These are phyloP conservation scores for Mycena belliarum DNA, from an alignment of 768 basidiomycete genomes.

Conservation along the genomic window DNA sequence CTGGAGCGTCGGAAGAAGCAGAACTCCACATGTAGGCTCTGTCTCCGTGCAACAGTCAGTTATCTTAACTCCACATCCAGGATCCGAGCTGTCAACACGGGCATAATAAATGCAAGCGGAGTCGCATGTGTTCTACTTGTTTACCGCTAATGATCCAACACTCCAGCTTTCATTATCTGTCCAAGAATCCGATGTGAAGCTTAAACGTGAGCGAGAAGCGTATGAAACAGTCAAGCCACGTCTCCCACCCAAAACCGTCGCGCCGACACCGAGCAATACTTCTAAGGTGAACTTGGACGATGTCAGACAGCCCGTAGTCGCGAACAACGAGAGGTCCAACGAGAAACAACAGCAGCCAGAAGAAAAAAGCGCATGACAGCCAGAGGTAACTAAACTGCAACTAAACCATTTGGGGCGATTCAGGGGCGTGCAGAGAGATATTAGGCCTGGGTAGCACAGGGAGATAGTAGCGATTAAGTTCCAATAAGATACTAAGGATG, in stretches of 20 bases:
- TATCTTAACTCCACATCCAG: not conserved
- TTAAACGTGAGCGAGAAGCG: constrained; percentile 36
- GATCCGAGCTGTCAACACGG: constrained; percentile 80
- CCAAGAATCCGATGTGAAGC: constrained; percentile 77
- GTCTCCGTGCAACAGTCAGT: not conserved
- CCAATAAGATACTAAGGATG: constrained; percentile 50
- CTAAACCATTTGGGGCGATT: too few species aligned
- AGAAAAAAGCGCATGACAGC: not conserved
- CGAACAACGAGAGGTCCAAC: not conserved
- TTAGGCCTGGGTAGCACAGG: not conserved
- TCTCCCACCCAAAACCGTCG: not conserved
- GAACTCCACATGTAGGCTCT: constrained; percentile 58
- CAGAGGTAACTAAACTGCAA: too few species aligned
- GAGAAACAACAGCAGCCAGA: too few species aligned
- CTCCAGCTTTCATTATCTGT: constrained; percentile 71
- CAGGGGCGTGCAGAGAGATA: too few species aligned
- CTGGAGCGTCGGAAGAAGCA: constrained; percentile 61
- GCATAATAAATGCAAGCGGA: constrained; percentile 69
- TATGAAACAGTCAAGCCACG: not conserved
- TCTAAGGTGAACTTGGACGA: too few species aligned
- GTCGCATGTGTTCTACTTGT: not conserved
- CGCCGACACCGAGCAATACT: too few species aligned
- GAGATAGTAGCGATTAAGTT: constrained; percentile 10
- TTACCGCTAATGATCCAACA: not conserved
- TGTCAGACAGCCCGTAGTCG: not conserved